Conservation (phyloP, 768 basidiomycete species). For the Sporobolomyces phaffii region DNA sequence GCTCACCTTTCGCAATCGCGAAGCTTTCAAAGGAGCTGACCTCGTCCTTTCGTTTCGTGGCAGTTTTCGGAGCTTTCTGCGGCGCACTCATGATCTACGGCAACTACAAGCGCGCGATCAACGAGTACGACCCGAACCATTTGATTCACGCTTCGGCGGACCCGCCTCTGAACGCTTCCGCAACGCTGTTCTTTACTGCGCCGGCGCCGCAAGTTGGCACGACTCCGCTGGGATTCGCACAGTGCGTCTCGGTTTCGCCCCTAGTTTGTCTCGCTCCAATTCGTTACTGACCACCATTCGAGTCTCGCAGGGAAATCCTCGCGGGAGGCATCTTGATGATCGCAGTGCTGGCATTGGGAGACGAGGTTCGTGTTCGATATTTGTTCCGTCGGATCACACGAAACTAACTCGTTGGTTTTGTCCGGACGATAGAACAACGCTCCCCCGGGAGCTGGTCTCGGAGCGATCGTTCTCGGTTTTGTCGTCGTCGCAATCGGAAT, state of each 20-base stretch:
- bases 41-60: neutral
- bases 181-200: constrained; percentile 26
- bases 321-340: constrained; percentile 25
- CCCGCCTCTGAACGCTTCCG: constrained; percentile 16
- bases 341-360: constrained; percentile 30
- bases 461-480: constrained; percentile 35
- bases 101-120: constrained; percentile 26
- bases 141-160: neutral
- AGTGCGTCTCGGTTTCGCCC: too few species aligned
- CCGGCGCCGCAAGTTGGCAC: neutral
- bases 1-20: neutral
- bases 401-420: neutral
- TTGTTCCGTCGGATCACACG: too few species aligned
- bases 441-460: constrained; percentile 33
- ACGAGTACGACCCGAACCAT: constrained; percentile 29
- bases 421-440: constrained; percentile 28
- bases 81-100: constrained; percentile 34
- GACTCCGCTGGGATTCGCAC: constrained; percentile 21
- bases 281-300: neutral
- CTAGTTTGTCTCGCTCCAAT: neutral
- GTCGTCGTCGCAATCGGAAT: constrained; percentile 34
- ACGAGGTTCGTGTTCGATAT: constrained; percentile 18
- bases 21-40: neutral
- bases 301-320: constrained; percentile 12
- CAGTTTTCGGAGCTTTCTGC: constrained; percentile 24